Evolutionary conservation across 2,329 filamentous ascomycete genomes (phyloP), one percentile per base, ranked within the genome.

Genomic region (Colletotrichum acutatum): DNA sequence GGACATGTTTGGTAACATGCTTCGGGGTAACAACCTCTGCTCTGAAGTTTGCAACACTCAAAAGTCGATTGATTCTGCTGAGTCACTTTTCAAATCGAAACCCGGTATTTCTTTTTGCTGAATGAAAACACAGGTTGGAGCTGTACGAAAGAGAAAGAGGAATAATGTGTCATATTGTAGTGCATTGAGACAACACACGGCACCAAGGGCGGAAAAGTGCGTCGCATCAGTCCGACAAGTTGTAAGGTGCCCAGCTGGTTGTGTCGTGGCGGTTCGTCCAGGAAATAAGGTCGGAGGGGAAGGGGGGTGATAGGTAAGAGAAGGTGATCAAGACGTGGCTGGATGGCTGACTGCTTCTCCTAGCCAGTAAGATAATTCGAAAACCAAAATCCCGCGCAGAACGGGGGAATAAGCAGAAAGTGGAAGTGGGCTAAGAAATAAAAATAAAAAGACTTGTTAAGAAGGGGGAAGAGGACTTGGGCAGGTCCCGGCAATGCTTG

Each of bases 281-380:
- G 5, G 16, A n/a, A n/a, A 14, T 12, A 14, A 12, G 37, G 4
- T 7, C 5, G 19, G 6, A 26, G 9, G 7, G 7, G 2, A 53
- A 63, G 8, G 61, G 6, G 6, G 11, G 5, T 12, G n/a, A 7
- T 16, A 28, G 1, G 8, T 3, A 37, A 32, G 30, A 12, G 2
- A 22, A n/a, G 9, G 4, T 42, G 8, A 5, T 11, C 12, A 30
- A 65, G 22, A n/a, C 19, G 16, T 9, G 22, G 16, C 19, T 49
- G 4, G 19, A 11, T 28, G 62, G 19, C 19, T n/a, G 62, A 24
- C 19, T n/a, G 52, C 14, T 64, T 57, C 53, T 56, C 30, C 52
- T 65, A 24, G 16, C 62, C 62, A 65, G 62, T 65, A 16, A 42
- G 2, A 56, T 37, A 65, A 65, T 65, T 14, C 4, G 37, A 46